Conservation (phyloP, 352 stramenopile genomes). For the Pythium dissotocum region DNA sequence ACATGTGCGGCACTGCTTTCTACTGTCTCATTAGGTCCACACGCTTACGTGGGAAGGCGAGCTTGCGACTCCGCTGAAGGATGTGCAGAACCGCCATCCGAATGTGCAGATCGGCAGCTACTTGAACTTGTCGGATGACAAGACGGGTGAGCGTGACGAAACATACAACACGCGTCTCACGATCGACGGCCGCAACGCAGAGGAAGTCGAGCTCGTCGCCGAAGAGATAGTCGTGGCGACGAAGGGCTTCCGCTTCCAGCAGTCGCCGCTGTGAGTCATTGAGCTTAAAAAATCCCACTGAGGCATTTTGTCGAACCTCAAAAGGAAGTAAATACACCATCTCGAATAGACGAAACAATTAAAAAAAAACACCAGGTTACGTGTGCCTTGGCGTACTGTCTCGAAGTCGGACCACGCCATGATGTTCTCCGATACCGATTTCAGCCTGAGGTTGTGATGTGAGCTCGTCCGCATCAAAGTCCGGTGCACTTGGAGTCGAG, state of each 20-base stretch:
- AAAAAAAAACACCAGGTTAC: not conserved
- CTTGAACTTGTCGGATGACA: constrained; percentile 73
- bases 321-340: not conserved
- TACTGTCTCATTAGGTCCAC: constrained; percentile 44
- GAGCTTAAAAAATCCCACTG: no score
- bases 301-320: no score
- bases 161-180: constrained; percentile 73
- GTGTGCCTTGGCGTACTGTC: not conserved
- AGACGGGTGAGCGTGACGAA: constrained; percentile 50
- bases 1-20: no score
- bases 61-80: constrained; percentile 60
- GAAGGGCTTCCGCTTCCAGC: constrained; percentile 27
- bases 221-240: constrained; percentile 36
- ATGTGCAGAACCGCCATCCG: constrained; percentile 66
- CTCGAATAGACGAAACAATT: not conserved
- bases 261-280: not conserved
- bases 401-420: not conserved
- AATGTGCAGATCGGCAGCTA: constrained; percentile 83
- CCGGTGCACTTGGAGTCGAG: no score
- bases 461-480: not conserved
- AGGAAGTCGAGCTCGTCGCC: constrained; percentile 57
- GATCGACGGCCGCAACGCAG: constrained; percentile 53
- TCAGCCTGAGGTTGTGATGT: no score
- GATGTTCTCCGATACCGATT: not conserved
- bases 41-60: constrained; percentile 70